Conservation (phyloP, 306 rosid genomes). For the Quillaja saponaria region DNA sequence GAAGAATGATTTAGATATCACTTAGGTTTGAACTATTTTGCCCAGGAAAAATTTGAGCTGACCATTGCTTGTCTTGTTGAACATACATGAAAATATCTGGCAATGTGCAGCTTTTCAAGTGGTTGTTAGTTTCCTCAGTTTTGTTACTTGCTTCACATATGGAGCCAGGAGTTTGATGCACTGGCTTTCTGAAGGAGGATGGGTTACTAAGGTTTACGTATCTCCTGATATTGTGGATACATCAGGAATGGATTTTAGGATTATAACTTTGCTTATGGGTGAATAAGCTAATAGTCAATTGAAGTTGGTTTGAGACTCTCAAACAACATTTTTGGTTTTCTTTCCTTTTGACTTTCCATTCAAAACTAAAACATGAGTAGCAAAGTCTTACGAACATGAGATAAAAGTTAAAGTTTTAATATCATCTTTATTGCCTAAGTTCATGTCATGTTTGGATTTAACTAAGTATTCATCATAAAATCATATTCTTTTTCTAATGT, state of each 20-base stretch:
- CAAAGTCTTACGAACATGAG: not conserved
- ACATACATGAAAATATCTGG: constrained; percentile 14
- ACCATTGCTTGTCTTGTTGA: constrained; percentile 1
- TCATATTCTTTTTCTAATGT: not conserved
- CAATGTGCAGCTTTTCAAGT: not conserved
- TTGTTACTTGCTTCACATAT: constrained; percentile 20
- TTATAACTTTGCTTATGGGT: too few species aligned
- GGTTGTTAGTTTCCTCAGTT: constrained; percentile 4
- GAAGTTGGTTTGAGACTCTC: too few species aligned
- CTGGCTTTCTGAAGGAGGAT: constrained; percentile 12
- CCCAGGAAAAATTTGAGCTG: constrained; percentile 7
- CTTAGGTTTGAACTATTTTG: not conserved
- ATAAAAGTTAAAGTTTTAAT: not conserved
- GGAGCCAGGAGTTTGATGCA: not conserved
- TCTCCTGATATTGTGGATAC: too few species aligned
- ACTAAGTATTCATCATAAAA: not conserved
- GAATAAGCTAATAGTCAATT: too few species aligned
- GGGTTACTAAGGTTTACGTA: too few species aligned
- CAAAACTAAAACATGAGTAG: not conserved
- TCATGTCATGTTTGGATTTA: not conserved
- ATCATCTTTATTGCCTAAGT: constrained; percentile 7
- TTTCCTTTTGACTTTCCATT: constrained; percentile 15
- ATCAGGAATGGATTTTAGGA: too few species aligned
- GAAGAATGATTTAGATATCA: too few species aligned
- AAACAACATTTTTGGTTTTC: not conserved